These are phyloP conservation scores for Wilhelminamyces savonicus DNA, from an alignment of 805 yeast species.

Conservation along the genomic window DNA sequence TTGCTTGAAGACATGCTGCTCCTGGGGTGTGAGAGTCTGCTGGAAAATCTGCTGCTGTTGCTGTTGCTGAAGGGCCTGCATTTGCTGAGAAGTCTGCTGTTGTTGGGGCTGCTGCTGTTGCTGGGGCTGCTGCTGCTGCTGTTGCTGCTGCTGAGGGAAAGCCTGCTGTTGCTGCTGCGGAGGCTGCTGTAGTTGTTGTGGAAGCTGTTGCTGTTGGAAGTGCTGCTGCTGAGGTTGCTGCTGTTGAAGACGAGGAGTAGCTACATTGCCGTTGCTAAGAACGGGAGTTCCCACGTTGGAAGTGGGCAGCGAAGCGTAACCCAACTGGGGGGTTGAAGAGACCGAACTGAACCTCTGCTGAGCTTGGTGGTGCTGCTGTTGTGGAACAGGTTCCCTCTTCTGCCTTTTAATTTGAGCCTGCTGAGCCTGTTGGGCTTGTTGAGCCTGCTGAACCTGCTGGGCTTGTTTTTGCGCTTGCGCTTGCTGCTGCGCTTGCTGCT, in stretches of 20 bases:
- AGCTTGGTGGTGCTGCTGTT: too few species aligned
- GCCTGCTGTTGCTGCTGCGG: conserved; percentile 5
- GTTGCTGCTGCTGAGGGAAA: conserved; percentile 10
- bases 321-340: too few species aligned
- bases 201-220: conserved; percentile 3
- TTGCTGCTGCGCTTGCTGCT: too few species aligned
- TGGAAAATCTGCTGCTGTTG: conserved; percentile 44
- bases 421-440: too few species aligned
- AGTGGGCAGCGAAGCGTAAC: too few species aligned
- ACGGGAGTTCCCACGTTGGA: too few species aligned
- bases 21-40: conserved; percentile 32
- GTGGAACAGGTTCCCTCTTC: too few species aligned
- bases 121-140: conserved; percentile 4
- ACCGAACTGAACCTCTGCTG: too few species aligned
- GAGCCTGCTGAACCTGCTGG: too few species aligned
- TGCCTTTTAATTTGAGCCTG: too few species aligned
- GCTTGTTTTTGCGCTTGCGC: too few species aligned
- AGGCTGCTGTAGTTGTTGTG: conserved; percentile 6
- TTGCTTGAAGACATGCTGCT: conserved; percentile 36
- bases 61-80: conserved; percentile 24
- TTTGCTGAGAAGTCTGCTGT: conserved; percentile 8
- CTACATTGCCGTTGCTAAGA: too few species aligned
- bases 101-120: conserved; percentile 4
- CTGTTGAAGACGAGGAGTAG: background rate
- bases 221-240: conserved; percentile 4